Evolutionary conservation across 1,139 yeast species (phyloP), one percentile per base, ranked within the genome.

Genomic region (Candida dubliniensis): DNA sequence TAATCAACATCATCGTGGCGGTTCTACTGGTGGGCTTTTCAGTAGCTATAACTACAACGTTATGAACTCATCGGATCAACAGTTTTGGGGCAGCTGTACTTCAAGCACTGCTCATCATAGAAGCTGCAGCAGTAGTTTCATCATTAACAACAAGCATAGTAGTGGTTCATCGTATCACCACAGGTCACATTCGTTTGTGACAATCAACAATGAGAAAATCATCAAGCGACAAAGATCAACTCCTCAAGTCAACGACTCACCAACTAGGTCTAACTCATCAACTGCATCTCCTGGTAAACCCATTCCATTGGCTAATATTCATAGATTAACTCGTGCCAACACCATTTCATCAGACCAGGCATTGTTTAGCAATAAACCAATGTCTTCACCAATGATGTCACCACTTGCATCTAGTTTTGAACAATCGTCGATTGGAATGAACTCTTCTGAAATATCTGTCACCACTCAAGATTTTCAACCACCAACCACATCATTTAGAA

Each of bases 221-320:
- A 56, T 69, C 45, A 71, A 71, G 48, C 57, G 75, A 35, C 75
- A 69, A 46, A 60, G 59, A 46, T 67, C 73, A 6, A 49, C 47
- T 25, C 45, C 63, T 9, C 49, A 51, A 40, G 48, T 50, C n/a
- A 34, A 13, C 12, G 35, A 38, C 4, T 38, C 40, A 13, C 25
- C 40, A 18, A 29, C 32, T 32, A 36, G 27, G 25, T 13, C 38
- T 13, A 9, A 13, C 25, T 11, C 34, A 31, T 18, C 23, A 18
- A 18, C 23, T 18, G 23, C 5, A 18, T 18, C 23, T 18, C 23
- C 23, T 18, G 23, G 5, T 11, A 9, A n/a, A 30, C 18, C 25
- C 4, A 12, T 23, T 23, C 27, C 47, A 9, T 32, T 44, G 11
- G 39, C 46, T 18, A 24, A 34, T 13, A 15, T 30, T 25, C 36